Percentiles rank a stretch among this genome's conserved stretches.
Evolutionary conservation across 2,329 filamentous ascomycete genomes (phyloP).

Genomic region (Exophiala lecanii-corni): DNA sequence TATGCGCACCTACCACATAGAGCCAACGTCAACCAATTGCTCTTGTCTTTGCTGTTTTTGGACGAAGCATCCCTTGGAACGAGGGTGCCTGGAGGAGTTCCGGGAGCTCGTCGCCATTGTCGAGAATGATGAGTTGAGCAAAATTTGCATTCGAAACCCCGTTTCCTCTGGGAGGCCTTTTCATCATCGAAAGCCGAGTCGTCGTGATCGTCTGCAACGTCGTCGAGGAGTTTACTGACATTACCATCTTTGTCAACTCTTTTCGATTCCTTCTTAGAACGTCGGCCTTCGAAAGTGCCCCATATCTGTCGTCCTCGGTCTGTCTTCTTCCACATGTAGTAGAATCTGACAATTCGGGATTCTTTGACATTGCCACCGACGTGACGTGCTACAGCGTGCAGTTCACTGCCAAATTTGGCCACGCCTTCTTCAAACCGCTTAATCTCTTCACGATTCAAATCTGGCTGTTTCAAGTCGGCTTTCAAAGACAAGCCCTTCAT

Average conservation of each 20-base stretch:
- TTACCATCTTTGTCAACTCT: constrained; percentile 54
- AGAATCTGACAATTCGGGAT: constrained; percentile 80
- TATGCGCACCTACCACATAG: constrained; percentile 87
- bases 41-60: constrained; percentile 71
- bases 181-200: constrained; percentile 93
- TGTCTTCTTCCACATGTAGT: constrained; percentile 98
- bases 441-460: constrained; percentile 69
- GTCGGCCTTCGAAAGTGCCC: constrained; percentile 81
- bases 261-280: constrained; percentile 82
- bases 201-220: constrained; percentile 86
- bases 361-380: constrained; percentile 75
- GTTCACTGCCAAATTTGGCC: constrained; percentile 83
- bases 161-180: constrained; percentile 75
- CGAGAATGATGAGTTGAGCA: constrained; percentile 74
- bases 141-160: constrained; percentile 89
- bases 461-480: constrained; percentile 76
- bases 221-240: constrained; percentile 75
- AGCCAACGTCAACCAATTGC: constrained; percentile 68
- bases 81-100: constrained; percentile 65
- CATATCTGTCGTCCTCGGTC: constrained; percentile 79
- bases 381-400: constrained; percentile 75
- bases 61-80: constrained; percentile 60
- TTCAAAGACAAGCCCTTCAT: constrained; percentile 64
- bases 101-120: constrained; percentile 88
- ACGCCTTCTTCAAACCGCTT: constrained; percentile 93